Conservation (phyloP, 345 rosid species). For the Euphorbia tirucalli region DNA sequence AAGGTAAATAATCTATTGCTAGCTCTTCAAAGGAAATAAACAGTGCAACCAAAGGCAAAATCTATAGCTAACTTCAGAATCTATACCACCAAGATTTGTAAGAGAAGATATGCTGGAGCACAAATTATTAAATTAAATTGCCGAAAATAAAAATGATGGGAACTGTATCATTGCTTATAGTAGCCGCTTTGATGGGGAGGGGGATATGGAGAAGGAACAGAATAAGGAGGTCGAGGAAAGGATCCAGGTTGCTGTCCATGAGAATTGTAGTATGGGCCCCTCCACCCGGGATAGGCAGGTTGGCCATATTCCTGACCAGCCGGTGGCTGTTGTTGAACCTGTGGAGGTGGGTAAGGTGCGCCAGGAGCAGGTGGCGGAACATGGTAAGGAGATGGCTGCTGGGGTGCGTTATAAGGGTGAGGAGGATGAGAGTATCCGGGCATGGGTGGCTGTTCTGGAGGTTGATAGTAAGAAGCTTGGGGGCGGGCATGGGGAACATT, state of each 20-base stretch:
- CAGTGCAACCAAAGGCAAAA: constrained; percentile 7
- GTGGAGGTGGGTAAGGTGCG: constrained; percentile 57
- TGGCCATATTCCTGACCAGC: constrained; percentile 66
- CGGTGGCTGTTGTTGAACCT: constrained; percentile 59
- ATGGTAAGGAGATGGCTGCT: constrained; percentile 56
- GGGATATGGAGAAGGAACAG: constrained; percentile 61
- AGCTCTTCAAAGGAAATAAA: neutral
- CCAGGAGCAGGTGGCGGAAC: constrained; percentile 37
- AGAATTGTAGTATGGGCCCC: constrained; percentile 77
- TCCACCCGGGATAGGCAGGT: constrained; percentile 89
- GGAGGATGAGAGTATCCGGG: constrained; percentile 53
- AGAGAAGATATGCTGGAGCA: neutral
- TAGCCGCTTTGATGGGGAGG: constrained; percentile 78
- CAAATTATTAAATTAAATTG: neutral
- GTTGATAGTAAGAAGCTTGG: constrained; percentile 60
- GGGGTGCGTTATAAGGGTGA: constrained; percentile 56
- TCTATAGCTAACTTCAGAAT: constrained; percentile 9
- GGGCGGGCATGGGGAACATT: constrained; percentile 41
- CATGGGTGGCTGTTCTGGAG: constrained; percentile 59
- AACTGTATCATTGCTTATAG: constrained; percentile 53
- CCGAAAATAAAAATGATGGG: constrained; percentile 3
- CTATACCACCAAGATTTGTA: neutral
- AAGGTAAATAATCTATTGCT: neutral
- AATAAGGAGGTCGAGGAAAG: constrained; percentile 79
- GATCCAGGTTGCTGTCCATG: constrained; percentile 68